phyloP scores from a whole-genome alignment of 2,329 filamentous ascomycete genomes.

The Colletotrichum orbiculare region DNA sequence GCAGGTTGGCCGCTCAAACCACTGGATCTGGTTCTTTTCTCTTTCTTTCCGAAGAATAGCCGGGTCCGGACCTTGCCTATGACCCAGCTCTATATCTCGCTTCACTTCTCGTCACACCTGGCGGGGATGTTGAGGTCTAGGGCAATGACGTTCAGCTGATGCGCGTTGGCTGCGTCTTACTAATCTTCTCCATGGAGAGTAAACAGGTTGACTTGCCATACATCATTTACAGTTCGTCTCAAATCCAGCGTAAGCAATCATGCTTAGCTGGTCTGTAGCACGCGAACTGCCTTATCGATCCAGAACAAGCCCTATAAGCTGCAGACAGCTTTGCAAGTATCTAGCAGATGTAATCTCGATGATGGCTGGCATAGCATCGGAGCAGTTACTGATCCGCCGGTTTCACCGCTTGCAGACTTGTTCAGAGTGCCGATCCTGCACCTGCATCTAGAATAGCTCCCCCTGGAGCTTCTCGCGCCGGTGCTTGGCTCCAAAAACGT shows the following conservation, averaged over 20 bases:
- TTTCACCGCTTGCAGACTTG: slow-evolving; percentile 7
- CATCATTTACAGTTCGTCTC: too few relatives aligned
- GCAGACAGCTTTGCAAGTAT: background rate
- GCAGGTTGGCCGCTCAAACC: background rate
- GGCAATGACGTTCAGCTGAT: too few relatives aligned
- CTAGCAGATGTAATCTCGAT: slow-evolving; percentile 15
- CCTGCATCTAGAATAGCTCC: background rate
- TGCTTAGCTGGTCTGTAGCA: too few relatives aligned
- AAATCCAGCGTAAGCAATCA: too few relatives aligned
- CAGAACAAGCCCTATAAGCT: too few relatives aligned
- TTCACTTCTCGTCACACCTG: slow-evolving; percentile 5
- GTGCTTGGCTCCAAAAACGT: background rate
- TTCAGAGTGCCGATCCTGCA: slow-evolving; percentile 7
- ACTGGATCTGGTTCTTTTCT: too few relatives aligned
- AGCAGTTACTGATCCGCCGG: slow-evolving; percentile 23
- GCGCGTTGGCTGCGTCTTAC: too few relatives aligned
- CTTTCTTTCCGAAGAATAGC: background rate
- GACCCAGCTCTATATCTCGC: too few relatives aligned
- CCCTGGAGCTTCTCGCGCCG: background rate
- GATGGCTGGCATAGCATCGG: background rate
- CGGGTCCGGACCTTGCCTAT: slow-evolving; percentile 6
- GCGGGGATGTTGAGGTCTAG: slow-evolving; percentile 10
- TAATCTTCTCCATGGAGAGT: too few relatives aligned
- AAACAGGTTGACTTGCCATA: too few relatives aligned
- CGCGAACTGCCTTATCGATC: too few relatives aligned